Conservation (phyloP, 2,329 filamentous ascomycete species). For the Trichoderma sp. region DNA sequence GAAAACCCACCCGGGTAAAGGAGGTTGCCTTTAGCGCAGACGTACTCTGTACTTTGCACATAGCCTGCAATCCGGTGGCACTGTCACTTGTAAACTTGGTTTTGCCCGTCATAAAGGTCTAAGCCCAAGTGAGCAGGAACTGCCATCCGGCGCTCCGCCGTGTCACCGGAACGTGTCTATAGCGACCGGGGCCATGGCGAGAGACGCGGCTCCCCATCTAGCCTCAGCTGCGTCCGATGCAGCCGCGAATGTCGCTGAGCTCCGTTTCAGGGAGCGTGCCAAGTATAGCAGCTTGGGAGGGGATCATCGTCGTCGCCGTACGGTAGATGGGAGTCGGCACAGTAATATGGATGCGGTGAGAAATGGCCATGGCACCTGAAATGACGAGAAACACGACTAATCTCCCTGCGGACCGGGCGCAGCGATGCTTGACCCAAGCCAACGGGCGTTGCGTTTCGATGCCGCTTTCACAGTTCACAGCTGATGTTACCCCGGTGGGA, state of each 20-base stretch:
- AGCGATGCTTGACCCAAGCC: constrained; percentile 10
- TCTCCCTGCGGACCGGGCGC: constrained; percentile 25
- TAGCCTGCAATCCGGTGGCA: constrained; percentile 16
- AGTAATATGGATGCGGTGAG: not conserved
- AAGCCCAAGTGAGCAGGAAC: constrained; percentile 23
- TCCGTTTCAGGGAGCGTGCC: constrained; percentile 16
- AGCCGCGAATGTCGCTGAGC: constrained; percentile 5
- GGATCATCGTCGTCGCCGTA: constrained; percentile 13
- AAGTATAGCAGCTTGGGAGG: constrained; percentile 16
- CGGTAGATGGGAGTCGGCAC: not conserved
- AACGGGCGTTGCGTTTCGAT: constrained; percentile 20
- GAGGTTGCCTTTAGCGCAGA: constrained; percentile 4
- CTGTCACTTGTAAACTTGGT: not conserved
- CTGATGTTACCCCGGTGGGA: constrained; percentile 16
- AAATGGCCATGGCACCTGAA: constrained; percentile 3
- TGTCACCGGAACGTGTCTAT: constrained; percentile 19
- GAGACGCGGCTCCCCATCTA: constrained; percentile 6
- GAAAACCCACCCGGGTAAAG: constrained; percentile 18
- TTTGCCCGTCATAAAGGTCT: constrained; percentile 19
- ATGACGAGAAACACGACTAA: constrained; percentile 28
- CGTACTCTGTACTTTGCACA: not conserved
- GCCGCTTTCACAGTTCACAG: constrained; percentile 15
- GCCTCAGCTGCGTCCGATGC: constrained; percentile 24
- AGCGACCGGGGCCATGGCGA: constrained; percentile 13
- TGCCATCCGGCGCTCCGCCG: constrained; percentile 23